Conservation (phyloP, 495 filamentous ascomycete species). For the Trichocladium antarcticum region DNA sequence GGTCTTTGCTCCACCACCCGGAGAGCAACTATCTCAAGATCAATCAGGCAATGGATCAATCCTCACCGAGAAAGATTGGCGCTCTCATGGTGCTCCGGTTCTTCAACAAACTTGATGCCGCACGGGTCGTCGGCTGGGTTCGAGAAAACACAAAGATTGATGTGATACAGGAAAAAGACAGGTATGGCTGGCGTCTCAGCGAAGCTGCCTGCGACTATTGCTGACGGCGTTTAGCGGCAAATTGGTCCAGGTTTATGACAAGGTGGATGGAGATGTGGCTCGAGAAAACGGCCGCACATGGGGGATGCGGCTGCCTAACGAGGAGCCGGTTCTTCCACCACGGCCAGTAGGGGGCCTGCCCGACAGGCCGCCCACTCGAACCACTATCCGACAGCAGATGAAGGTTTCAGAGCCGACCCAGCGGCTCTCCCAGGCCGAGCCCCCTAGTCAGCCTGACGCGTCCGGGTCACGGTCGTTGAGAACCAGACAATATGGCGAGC, state of each 20-base stretch:
- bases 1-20: constrained; percentile 1
- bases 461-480: constrained; percentile 1
- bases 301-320: not conserved
- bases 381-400: constrained; percentile 4
- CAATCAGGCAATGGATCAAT: constrained; percentile 7
- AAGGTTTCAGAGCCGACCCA: constrained; percentile 3
- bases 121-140: constrained; percentile 6
- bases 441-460: not conserved
- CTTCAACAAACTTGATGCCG: not conserved
- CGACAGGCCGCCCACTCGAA: not conserved
- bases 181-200: not conserved
- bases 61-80: not conserved
- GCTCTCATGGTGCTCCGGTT: constrained; percentile 6
- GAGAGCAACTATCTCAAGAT: constrained; percentile 11
- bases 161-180: not conserved
- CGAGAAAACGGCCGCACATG: not conserved
- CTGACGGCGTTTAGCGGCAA: constrained; percentile 2
- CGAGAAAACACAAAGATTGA: not conserved
- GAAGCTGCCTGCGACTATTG: not conserved
- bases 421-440: not conserved
- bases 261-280: not conserved
- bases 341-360: not conserved
- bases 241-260: not conserved
- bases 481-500: not conserved
- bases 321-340: not conserved